Evolutionary conservation across 305 asterid species (phyloP), one percentile per base, ranked within the genome.

Genomic region (Ajuga reptans): DNA sequence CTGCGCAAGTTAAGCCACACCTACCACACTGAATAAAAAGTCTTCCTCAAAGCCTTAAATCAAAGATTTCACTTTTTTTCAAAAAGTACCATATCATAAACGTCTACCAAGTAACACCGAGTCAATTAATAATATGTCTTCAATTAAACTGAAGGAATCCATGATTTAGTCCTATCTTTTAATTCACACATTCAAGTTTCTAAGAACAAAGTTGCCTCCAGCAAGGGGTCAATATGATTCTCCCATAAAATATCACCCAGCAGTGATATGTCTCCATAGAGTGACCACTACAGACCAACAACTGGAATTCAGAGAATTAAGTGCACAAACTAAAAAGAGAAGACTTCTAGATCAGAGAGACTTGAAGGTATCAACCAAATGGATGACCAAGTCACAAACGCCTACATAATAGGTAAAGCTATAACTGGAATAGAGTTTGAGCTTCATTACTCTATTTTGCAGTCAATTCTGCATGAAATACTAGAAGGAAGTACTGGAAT

Each of bases 1-100:
- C 51, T 52, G 7, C 49, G 53, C 67, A 61, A 66, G 60, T 67
- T 61, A 65, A 56, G 64, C 41, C 43, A 24, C 63, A 63, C 51
- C 16, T 46, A 27, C 69, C 39, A 62, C 37, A 33, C 10, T 27
- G 29, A 65, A 76, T 60, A 52, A 79, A 69, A 67, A 15, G 33
- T 29, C 12, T 33, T 52, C 37, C 37, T 49, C 27, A 14, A 7
- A 58, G 58, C 39, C 66, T 17, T 24, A 47, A 52, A 69, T 27
- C 55, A 46, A 69, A 67, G 37, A 50, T 69, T 39, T n/a, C 31
- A 55, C 27, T 21, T 34, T 16, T 5, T 29, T 18, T 47, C 37
- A 24, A 10, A 18, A 37, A 34, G 11, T n/a, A 72, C 31, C 15
- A 56, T 8, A 64, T 45, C 41, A 64, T 21, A 63, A 47, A n/a